Conservation (phyloP, 192 early-diverging fungal genomes). For the Umbelopsis sp. region DNA sequence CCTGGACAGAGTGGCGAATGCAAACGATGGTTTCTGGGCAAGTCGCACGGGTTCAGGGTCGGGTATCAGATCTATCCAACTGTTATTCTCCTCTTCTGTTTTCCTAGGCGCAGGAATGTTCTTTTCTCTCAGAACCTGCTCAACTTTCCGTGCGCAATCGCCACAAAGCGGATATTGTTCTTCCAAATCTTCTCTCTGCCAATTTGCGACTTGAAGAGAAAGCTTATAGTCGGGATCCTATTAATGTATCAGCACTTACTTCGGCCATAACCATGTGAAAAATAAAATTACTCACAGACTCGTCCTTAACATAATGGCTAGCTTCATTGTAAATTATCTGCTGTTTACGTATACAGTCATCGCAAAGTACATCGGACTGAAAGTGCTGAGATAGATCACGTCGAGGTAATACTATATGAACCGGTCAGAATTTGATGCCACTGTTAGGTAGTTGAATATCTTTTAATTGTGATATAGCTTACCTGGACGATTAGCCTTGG, state of each 20-base stretch:
- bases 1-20: background rate
- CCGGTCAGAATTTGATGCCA: background rate
- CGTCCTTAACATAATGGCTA: constrained; percentile 15
- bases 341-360: constrained; percentile 7
- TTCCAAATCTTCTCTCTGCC: constrained; percentile 14
- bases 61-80: constrained; percentile 6
- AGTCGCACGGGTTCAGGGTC: background rate
- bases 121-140: constrained; percentile 1
- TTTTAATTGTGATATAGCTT: no score
- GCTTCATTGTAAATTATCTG: constrained; percentile 16
- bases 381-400: constrained; percentile 9
- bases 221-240: constrained; percentile 16
- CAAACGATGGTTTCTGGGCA: background rate
- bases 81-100: constrained; percentile 3
- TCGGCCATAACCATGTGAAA: background rate
- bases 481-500: constrained; percentile 16
- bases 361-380: constrained; percentile 1
- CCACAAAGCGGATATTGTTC: constrained; percentile 12
- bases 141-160: background rate
- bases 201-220: constrained; percentile 10
- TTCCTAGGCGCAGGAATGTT: background rate
- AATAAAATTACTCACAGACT: background rate
- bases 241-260: background rate
- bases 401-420: background rate
- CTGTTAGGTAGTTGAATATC: background rate